phyloP scores from a whole-genome alignment of 2,329 filamentous ascomycete species.

The Fusarium drepaniforme region DNA sequence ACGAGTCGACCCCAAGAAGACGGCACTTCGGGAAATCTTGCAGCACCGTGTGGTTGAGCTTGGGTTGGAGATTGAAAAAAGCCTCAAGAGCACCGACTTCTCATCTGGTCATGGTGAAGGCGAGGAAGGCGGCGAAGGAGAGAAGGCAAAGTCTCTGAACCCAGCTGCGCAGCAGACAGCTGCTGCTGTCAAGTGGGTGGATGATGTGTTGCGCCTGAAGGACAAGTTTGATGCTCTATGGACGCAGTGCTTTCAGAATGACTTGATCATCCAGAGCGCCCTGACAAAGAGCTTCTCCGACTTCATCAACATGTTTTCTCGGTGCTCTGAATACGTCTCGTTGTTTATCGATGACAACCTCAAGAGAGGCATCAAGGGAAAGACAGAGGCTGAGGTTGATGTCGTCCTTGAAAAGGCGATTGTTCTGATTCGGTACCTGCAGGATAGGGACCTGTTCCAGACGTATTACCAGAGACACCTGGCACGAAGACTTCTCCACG shows the following conservation, averaged over 20 bases:
- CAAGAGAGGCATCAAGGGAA: slow-evolving; percentile 92
- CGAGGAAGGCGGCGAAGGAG: slow-evolving; percentile 60
- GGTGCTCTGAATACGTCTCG: slow-evolving; percentile 92
- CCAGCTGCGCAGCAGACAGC: slow-evolving; percentile 82
- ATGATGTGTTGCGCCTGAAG: slow-evolving; percentile 88
- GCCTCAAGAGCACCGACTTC: slow-evolving; percentile 68
- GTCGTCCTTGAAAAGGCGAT: slow-evolving; percentile 89
- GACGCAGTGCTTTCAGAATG: slow-evolving; percentile 77
- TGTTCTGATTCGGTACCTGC: slow-evolving; percentile 85
- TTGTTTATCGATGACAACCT: slow-evolving; percentile 97
- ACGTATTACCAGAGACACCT: slow-evolving; percentile 98
- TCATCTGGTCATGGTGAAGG: slow-evolving; percentile 56
- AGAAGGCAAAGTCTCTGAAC: slow-evolving; percentile 51
- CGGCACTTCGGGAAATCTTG: slow-evolving; percentile 76
- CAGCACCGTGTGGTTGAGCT: slow-evolving; percentile 82
- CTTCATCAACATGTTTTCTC: slow-evolving; percentile 91
- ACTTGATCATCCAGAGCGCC: slow-evolving; percentile 83
- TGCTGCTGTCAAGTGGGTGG: slow-evolving; percentile 94
- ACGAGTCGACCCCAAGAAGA: slow-evolving; percentile 81
- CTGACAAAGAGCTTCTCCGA: slow-evolving; percentile 90
- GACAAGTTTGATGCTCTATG: slow-evolving; percentile 90
- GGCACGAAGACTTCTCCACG: slow-evolving; percentile 86
- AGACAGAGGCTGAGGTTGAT: slow-evolving; percentile 90
- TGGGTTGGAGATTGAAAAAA: slow-evolving; percentile 84
- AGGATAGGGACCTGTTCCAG: slow-evolving; percentile 95